Evolutionary conservation across 2,329 filamentous ascomycete genomes (phyloP), one percentile per base, ranked within the genome.

Genomic region (Microsporum ferrugineum): DNA sequence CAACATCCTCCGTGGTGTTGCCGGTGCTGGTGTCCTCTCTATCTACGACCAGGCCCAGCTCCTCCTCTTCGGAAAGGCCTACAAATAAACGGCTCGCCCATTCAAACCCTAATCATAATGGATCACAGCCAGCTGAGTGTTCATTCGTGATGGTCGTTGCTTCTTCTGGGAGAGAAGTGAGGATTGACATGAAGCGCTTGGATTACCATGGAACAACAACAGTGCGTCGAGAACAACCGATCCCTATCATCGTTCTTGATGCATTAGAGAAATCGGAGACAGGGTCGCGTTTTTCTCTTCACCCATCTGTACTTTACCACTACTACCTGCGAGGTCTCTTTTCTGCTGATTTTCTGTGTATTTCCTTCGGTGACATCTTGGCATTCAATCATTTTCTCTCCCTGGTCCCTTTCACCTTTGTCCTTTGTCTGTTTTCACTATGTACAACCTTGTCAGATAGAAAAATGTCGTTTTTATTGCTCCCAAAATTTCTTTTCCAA

Each of bases 1-100:
- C 87, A 99, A 99, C 90, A 99, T 99, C 77, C 94, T 99, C 83
- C 94, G 94, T 96, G 95, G 94, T 96, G 94, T 99, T 77, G 94
- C 94, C 77, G 95, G 94, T 90, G 94, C 94, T 84, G 94, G 94
- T 99, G 94, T 99, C 78, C 86, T 99, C 79, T 99, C 94, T 80
- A 96, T 99, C 90, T 99, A 99, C 84, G 94, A 99, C 80, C 92
- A 97, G 86, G 89, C 89, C 80, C 94, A 99, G 88, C 86, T 99
- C 79, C 81, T 99, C 79, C 82, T 99, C 81, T 99, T 99, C 89
- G 94, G 94, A 80, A 97, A 99, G 91, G 89, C 91, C 84, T 99
- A 91, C 91, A 95, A 95, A 79, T 77, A 75, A 66, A 74, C 67
- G 61, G 65, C 68, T 66, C 61, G 70, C 49, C 27, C 29, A 33